Evolutionary conservation across 805 yeast species (phyloP).

Genomic region (Monosporozyma siamensis): DNA sequence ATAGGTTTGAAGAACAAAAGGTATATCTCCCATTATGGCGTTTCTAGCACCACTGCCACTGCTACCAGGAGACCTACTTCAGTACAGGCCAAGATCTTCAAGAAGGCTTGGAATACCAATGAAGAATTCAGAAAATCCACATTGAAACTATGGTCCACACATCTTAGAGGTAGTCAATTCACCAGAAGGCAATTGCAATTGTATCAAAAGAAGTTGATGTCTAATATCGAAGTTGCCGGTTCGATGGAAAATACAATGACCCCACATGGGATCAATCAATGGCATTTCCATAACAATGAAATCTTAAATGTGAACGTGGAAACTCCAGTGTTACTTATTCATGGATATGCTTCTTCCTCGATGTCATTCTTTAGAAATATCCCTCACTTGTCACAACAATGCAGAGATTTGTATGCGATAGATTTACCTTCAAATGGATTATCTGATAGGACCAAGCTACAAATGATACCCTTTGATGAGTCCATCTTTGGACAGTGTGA

Average conservation of each 20-base stretch:
- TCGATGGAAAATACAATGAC: constrained; percentile 13
- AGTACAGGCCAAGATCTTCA: background rate
- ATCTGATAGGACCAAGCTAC: constrained; percentile 27
- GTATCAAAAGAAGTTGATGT: constrained; percentile 19
- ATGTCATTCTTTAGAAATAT: constrained; percentile 73
- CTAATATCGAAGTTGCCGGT: constrained; percentile 1
- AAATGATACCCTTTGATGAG: background rate
- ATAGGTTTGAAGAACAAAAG: too few species aligned
- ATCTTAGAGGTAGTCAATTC: constrained; percentile 1
- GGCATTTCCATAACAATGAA: constrained; percentile 23
- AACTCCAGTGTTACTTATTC: constrained; percentile 49
- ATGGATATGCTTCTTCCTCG: constrained; percentile 89
- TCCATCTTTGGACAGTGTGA: background rate
- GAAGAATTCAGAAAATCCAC: constrained; percentile 1
- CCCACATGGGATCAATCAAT: constrained; percentile 22
- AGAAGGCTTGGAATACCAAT: constrained; percentile 2
- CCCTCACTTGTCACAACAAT: constrained; percentile 35
- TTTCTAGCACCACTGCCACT: too few species aligned
- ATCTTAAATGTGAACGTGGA: constrained; percentile 7
- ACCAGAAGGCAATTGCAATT: constrained; percentile 6
- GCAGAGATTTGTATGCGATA: constrained; percentile 54
- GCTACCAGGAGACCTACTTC: background rate
- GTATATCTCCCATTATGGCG: too few species aligned
- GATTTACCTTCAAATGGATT: constrained; percentile 68
- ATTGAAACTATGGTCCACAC: constrained; percentile 7